Evolutionary conservation across 306 rosid species (phyloP).

Genomic region (Cucurbita ficifolia): DNA sequence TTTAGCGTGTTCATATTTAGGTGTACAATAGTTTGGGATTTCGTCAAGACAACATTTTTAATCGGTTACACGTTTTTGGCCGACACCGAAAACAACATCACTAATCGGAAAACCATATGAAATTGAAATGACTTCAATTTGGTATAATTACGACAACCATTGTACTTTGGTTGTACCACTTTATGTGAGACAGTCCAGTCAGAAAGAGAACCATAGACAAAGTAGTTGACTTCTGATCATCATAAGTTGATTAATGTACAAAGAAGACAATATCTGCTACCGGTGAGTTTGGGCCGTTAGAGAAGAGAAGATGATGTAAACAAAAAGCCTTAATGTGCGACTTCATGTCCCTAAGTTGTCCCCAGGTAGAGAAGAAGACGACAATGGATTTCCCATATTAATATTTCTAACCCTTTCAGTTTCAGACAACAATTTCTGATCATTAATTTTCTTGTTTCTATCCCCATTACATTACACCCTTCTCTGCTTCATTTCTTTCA

Average conservation of each 20-base stretch:
- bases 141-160: conserved; percentile 3
- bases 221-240: neutral
- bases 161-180: conserved; percentile 5
- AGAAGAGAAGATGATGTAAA: too few species aligned
- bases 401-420: neutral
- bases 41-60: too few species aligned
- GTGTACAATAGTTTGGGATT: too few species aligned
- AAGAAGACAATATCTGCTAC: too few species aligned
- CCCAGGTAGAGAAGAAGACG: neutral
- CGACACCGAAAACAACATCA: neutral
- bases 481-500: neutral
- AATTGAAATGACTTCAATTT: neutral
- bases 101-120: neutral
- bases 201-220: neutral
- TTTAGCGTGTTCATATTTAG: too few species aligned
- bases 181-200: too few species aligned
- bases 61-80: too few species aligned
- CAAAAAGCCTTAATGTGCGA: conserved; percentile 13
- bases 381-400: neutral
- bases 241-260: too few species aligned
- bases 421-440: neutral
- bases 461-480: neutral
- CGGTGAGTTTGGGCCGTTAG: too few species aligned
- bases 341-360: conserved; percentile 7
- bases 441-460: neutral